phyloP scores from a whole-genome alignment of 176 grass and related monocot species.

The Oryza meridionalis region DNA sequence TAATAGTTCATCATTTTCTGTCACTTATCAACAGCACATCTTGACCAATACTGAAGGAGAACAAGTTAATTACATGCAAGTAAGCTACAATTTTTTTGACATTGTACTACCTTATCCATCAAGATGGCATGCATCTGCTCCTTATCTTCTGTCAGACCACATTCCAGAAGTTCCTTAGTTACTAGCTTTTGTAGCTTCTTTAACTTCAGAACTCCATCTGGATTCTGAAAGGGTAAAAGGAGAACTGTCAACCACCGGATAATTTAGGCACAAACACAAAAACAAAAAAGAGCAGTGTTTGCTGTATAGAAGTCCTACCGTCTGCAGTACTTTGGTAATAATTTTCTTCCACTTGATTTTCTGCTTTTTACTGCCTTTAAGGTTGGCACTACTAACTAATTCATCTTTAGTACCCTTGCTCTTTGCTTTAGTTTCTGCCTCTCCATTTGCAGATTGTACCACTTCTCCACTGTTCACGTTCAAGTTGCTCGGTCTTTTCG shows the following conservation, averaged over 20 bases:
- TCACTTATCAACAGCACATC: not conserved
- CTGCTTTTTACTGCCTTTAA: conserved; percentile 44
- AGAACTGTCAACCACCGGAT: not conserved
- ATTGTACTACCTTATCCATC: conserved; percentile 71
- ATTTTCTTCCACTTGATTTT: conserved; percentile 97
- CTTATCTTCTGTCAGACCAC: conserved; percentile 66
- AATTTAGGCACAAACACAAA: not conserved
- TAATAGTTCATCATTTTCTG: conserved; percentile 25
- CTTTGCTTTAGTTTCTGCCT: conserved; percentile 44
- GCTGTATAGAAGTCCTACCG: conserved; percentile 34
- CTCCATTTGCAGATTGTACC: conserved; percentile 50
- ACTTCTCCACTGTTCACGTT: conserved; percentile 41
- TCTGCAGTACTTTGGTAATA: conserved; percentile 66
- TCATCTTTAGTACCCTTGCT: conserved; percentile 43
- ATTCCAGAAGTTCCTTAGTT: conserved; percentile 56
- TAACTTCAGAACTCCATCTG: conserved; percentile 76
- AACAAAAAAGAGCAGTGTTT: not conserved
- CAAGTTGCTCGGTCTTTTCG: conserved; percentile 31
- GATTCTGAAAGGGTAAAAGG: conserved; percentile 46
- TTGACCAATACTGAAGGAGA: not conserved
- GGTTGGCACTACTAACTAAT: conserved; percentile 15
- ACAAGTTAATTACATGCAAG: not conserved
- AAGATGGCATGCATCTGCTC: conserved; percentile 54
- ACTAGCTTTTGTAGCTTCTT: conserved; percentile 84
- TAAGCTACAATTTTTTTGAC: not conserved